Evolutionary conservation across 768 basidiomycete genomes (phyloP), one percentile per base, ranked within the genome.

Genomic region (Tephrocybe sp.): DNA sequence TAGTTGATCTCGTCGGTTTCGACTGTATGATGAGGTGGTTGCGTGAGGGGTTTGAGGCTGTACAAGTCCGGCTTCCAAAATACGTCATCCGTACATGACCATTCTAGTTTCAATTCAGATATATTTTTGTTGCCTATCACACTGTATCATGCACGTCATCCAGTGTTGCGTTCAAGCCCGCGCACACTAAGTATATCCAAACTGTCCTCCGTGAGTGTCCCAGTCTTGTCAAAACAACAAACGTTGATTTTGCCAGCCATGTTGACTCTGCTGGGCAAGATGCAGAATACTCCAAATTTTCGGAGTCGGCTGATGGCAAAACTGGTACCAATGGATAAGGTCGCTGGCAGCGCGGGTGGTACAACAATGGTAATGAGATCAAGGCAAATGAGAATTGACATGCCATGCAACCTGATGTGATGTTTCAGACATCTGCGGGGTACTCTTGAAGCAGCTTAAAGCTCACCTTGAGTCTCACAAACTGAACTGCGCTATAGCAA

Each of bases 151-250:
- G 80, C 2, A 94, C 79, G 55, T 97, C 85, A 52, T 88, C 79
- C 43, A 94, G 73, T 78, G 40, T 74, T 77, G 37, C 91, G 83
- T 50, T 95, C 94, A 36, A 91, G 79, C 5, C 82, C 83, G 38
- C 95, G 86, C 15, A 97, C 87, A 13, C 97, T 97, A 39, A 99
- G 84, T 38, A 99, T 93, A 63, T 99, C 97, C 42, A 99, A 76
- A 0, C 95, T 97, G 56, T 99, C 97, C 67, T 99, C 97, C 1
- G 97, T 99, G 19, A 99, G 76, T 8, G 97, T 99, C 7, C 97
- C 97, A 1, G 97, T 99, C 71, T 99, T 99, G 74, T 99, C 97
- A 61, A 99, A 99, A 63, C 94, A 97, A 59, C 93, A 93, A 9
- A 98, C 87, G 56, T 98, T 97, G 69, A 98, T 76, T 70, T 97